Percentiles rank a stretch among this genome's conserved stretches.
These are phyloP conservation scores for Naganishia friedmannii DNA, from an alignment of 768 basidiomycete genomes.

Conservation along the genomic window DNA sequence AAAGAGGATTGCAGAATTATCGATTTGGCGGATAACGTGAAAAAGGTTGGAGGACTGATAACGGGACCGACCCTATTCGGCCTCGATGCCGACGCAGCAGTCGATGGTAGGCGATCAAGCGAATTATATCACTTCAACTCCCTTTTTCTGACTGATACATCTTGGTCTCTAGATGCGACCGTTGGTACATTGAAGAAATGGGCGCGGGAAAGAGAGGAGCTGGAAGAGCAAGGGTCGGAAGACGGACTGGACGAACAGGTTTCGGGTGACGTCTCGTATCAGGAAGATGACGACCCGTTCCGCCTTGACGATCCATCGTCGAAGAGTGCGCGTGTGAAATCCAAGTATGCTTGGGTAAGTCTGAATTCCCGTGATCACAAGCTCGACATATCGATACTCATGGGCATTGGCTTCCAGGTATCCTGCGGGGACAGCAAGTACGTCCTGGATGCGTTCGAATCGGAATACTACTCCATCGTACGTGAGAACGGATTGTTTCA, in stretches of 20 bases:
- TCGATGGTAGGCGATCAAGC: constrained; percentile 59
- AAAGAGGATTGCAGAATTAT: constrained; percentile 84
- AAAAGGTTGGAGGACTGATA: constrained; percentile 67
- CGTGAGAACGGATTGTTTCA: constrained; percentile 26
- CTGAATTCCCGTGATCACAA: neutral
- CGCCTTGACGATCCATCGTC: constrained; percentile 34
- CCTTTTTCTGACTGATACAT: neutral
- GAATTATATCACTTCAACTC: constrained; percentile 7
- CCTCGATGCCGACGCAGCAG: constrained; percentile 61
- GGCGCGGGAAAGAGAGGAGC: constrained; percentile 34
- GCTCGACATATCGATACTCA: neutral
- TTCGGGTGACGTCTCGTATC: constrained; percentile 67
- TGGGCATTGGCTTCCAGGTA: constrained; percentile 60
- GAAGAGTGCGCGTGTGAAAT: neutral
- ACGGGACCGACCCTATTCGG: constrained; percentile 82
- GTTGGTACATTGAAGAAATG: constrained; percentile 57
- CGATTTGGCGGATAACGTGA: constrained; percentile 79
- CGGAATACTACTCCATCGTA: constrained; percentile 38
- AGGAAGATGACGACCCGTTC: constrained; percentile 74
- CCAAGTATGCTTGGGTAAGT: constrained; percentile 9
- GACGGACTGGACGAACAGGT: constrained; percentile 47
- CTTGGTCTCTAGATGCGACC: constrained; percentile 57
- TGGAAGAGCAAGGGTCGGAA: neutral
- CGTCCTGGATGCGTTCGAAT: constrained; percentile 54
- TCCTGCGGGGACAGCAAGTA: constrained; percentile 69